Base-by-base conservation (phyloP, 2,329 filamentous ascomycete species). In the Ceratocystis colombiana region DNA sequence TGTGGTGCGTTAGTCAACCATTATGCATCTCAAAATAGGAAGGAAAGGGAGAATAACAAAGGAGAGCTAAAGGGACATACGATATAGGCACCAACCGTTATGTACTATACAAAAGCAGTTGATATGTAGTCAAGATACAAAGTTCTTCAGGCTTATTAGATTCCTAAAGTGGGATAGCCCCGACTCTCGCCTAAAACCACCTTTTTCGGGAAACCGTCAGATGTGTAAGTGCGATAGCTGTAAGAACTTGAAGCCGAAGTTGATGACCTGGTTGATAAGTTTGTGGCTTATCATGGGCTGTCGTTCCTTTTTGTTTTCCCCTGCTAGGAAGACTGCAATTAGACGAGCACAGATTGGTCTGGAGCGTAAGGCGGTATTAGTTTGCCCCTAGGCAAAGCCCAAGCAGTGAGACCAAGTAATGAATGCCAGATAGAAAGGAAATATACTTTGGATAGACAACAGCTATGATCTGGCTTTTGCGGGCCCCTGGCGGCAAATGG, bases 231-330 rank as follows among this genome's bases (percentile, higher is more conserved):
- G 6, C 12, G 7, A 37, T 33, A n/a, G 25, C 15, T 59, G 55
- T 59, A 59, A 59, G 55, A 59, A 37, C 55, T 59, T 59, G 55
- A 53, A 8, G n/a, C n/a, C 5, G n/a, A 59, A 53, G 25, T 7
- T 59, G 55, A 33, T 59, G 55, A 37, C 7, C 30, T n/a, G 12
- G 28, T n/a, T 4, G 5, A 37, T 5, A 33, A 37, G 28, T 37
- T 20, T 59, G 28, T 1, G 12, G 28, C 22, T 10, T 8, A n/a
- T 33, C 55, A n/a, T 15, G 6, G 33, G 33, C 28, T 59, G 15
- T 28, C 8, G 55, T 53, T 53, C 22, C 25, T 53, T 28, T 59
- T 59, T 33, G 22, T 17, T 55, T 55, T 28, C 12, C 37, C 37
- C 37, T 41, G 37, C 12, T 41, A 15, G 37, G 37, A 41, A 12